A percentile compares a stretch with the other conserved stretches of the same genome.
Evolutionary conservation across 805 yeast species (phyloP).

Genomic region (Pichia gijzeniarum): DNA sequence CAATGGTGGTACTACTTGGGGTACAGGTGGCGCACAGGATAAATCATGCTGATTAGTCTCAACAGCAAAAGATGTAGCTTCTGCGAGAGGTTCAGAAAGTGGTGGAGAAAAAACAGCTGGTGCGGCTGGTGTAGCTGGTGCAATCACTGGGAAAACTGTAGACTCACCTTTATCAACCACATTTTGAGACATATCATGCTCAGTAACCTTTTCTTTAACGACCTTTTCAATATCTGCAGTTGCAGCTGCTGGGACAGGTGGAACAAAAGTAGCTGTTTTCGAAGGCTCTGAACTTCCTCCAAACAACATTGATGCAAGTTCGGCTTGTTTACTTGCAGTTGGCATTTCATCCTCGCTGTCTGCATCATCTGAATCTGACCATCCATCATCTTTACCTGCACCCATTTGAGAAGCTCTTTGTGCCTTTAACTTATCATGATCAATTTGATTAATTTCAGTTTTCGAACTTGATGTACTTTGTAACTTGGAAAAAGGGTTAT

Average conservation of each 20-base stretch:
- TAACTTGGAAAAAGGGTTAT: constrained; percentile 59
- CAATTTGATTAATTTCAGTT: constrained; percentile 33
- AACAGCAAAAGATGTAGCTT: neutral
- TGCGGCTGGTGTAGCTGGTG: constrained; percentile 5
- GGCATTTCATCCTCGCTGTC: constrained; percentile 43
- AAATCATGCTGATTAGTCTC: too few relatives aligned
- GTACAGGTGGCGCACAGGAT: constrained; percentile 8
- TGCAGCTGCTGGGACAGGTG: constrained; percentile 5
- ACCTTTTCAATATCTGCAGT: neutral
- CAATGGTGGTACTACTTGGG: constrained; percentile 9
- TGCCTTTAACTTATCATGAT: constrained; percentile 54
- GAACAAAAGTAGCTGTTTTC: constrained; percentile 21
- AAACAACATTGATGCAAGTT: constrained; percentile 47
- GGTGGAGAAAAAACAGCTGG: constrained; percentile 5
- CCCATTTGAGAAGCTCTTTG: constrained; percentile 72
- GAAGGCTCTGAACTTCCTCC: constrained; percentile 34
- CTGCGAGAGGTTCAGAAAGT: neutral
- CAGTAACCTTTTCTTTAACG: too few relatives aligned
- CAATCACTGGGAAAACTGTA: neutral
- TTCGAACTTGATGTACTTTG: constrained; percentile 15
- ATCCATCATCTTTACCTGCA: constrained; percentile 34
- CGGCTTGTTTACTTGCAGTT: constrained; percentile 47
- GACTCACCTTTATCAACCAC: neutral
- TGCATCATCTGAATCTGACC: constrained; percentile 36
- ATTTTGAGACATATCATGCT: neutral